Base-by-base conservation (phyloP, 257 asterid genomes). In the Plantago major region DNA sequence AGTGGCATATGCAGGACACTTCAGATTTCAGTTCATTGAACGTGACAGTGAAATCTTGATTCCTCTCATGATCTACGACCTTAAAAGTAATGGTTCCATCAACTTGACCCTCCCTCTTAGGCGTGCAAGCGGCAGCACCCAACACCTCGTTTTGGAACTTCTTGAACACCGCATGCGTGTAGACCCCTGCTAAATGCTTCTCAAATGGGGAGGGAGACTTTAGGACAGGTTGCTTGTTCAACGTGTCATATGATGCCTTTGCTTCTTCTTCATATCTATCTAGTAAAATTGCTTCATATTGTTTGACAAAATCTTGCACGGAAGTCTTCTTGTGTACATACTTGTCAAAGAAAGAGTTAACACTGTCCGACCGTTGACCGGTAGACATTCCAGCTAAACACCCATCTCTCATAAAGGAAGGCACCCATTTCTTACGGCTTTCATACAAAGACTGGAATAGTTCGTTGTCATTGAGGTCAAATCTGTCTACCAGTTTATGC, bases 161-260 rank as follows among this genome's bases (percentile, higher is more conserved):
- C 81, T 77, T 82, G 62, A 92, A 84, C 56, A 92, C 86, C 17
- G 90, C 81, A 71, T 83, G 77, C 22, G 96, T 84, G 70, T 86
- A 92, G 38, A 84, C 57, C 62, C 80, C 83, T 30, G 96, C 84
- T 55, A 85, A 73, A n/a, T 89, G 89, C 78, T 89, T 92, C 86
- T 89, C 99, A 63, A 92, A 89, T 37, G 99, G 99, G 13, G 99
- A 92, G 6, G 97, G 99, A 62, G 99, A 92, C 72, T 78, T 89
- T 79, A 92, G 73, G 57, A 86, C 76, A 17, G 95, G 96, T 74
- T 77, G 97, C 60, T 82, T 89, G 71, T 83, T 87, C 91, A 85
- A 92, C 40, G 96, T 89, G 67, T 92, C 99, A 56, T 82, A 89
- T 64, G 83, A 77, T 62, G 93, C 90, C 78, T 86, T 92, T n/a